These are phyloP conservation scores for Diaporthe batatas DNA, from an alignment of 2,329 filamentous ascomycete species.

Conservation along the genomic window DNA sequence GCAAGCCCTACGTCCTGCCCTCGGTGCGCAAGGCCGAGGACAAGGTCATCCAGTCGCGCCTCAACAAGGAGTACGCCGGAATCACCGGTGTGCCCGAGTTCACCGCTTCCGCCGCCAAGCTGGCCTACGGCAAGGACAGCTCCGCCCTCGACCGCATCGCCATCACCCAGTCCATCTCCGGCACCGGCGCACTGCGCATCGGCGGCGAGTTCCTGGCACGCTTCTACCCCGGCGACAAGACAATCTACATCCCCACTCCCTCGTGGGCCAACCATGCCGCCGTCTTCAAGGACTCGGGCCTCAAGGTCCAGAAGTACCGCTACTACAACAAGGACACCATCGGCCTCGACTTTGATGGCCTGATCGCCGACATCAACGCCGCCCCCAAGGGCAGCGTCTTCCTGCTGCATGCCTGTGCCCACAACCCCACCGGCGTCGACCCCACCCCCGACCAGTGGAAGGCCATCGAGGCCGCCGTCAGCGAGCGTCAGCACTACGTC, in stretches of 20 bases:
- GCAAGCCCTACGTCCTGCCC: slow-evolving; percentile 97
- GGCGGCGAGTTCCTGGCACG: slow-evolving; percentile 93
- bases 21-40: slow-evolving; percentile 92
- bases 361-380: slow-evolving; percentile 90
- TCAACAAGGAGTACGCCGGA: slow-evolving; percentile 98
- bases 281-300: slow-evolving; percentile 92
- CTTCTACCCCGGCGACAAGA: slow-evolving; percentile 92
- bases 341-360: slow-evolving; percentile 95
- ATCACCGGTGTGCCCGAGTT: slow-evolving; percentile 97
- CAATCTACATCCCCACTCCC: slow-evolving; percentile 95
- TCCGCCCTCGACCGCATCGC: slow-evolving; percentile 82
- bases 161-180: slow-evolving; percentile 98
- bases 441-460: slow-evolving; percentile 93
- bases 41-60: slow-evolving; percentile 80
- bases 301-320: slow-evolving; percentile 93
- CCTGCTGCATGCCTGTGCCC: slow-evolving; percentile 95
- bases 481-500: slow-evolving; percentile 87
- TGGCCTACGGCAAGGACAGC: slow-evolving; percentile 90
- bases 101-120: slow-evolving; percentile 89
- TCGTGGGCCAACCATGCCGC: slow-evolving; percentile 99
- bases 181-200: slow-evolving; percentile 94
- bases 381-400: slow-evolving; percentile 90
- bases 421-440: slow-evolving; percentile 98
- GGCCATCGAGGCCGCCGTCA: slow-evolving; percentile 88
- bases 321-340: slow-evolving; percentile 99